Evolutionary conservation across 495 filamentous ascomycete genomes (phyloP).

Genomic region (Xeromyces bisporus): DNA sequence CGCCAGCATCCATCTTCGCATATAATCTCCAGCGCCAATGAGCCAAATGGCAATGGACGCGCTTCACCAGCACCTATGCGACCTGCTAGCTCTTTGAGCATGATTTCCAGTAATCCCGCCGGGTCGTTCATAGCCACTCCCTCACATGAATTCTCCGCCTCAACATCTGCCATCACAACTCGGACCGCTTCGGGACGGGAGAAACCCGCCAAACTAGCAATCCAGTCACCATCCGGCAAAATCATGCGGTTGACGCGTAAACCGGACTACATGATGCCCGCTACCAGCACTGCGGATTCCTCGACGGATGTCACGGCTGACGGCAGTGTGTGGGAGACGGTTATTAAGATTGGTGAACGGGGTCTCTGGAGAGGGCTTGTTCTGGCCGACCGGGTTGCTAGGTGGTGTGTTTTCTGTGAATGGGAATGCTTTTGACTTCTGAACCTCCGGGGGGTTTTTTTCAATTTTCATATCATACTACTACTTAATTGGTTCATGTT

Average conservation of each 20-base stretch:
- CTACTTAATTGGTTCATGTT: too few species aligned
- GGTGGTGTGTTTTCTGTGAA: slow-evolving; percentile 98
- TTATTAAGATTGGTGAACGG: slow-evolving; percentile 88
- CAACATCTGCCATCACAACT: slow-evolving; percentile 38
- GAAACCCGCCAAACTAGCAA: slow-evolving; percentile 90
- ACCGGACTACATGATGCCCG: slow-evolving; percentile 47
- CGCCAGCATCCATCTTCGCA: slow-evolving; percentile 73
- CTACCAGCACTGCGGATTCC: slow-evolving; percentile 25
- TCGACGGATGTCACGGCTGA: slow-evolving; percentile 43
- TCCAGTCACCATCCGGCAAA: slow-evolving; percentile 90
- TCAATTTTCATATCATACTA: not conserved
- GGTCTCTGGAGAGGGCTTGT: slow-evolving; percentile 88
- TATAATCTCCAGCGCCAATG: slow-evolving; percentile 28
- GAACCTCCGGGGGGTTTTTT: slow-evolving; percentile 1
- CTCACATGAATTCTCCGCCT: slow-evolving; percentile 30
- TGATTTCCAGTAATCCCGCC: slow-evolving; percentile 36
- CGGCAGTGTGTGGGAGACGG: slow-evolving; percentile 87
- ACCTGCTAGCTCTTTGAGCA: slow-evolving; percentile 68
- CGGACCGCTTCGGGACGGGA: slow-evolving; percentile 32
- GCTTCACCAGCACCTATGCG: slow-evolving; percentile 56
- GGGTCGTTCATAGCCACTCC: slow-evolving; percentile 22
- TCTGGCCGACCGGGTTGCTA: slow-evolving; percentile 80
- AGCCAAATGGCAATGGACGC: slow-evolving; percentile 24
- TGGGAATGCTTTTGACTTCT: slow-evolving; percentile 52
- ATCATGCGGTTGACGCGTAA: slow-evolving; percentile 83